phyloP scores from a whole-genome alignment of 2,329 filamentous ascomycete genomes.

The Colletotrichum gloeosporioides region DNA sequence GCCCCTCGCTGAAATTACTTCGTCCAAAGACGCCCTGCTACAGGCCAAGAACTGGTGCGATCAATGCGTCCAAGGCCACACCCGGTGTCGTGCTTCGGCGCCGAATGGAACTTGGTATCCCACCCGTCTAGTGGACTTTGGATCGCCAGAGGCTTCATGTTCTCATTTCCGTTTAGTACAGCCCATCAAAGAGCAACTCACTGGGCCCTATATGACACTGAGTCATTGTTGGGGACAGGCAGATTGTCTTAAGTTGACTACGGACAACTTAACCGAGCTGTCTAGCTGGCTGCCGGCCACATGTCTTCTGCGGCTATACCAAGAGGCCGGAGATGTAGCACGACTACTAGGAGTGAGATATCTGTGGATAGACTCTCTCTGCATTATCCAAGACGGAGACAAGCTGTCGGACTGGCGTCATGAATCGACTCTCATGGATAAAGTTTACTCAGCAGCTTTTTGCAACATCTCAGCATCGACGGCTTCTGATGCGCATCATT shows the following conservation, averaged over 20 bases:
- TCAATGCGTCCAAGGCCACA: neutral
- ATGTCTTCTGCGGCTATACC: conserved; percentile 6
- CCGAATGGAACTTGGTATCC: neutral
- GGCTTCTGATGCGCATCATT: conserved; percentile 1
- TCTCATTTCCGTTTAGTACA: neutral
- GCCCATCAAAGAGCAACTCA: neutral
- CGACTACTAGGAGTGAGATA: neutral
- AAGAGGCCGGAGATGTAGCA: neutral
- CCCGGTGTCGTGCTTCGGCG: neutral
- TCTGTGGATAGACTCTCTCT: conserved; percentile 21
- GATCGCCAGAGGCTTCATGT: neutral
- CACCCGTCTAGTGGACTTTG: neutral
- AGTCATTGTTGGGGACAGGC: conserved; percentile 10
- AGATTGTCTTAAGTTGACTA: neutral
- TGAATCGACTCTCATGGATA: conserved; percentile 22
- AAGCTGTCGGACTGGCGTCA: conserved; percentile 21
- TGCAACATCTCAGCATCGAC: conserved; percentile 25
- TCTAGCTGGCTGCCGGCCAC: neutral
- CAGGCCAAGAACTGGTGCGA: neutral
- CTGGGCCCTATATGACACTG: neutral
- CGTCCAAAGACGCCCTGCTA: neutral
- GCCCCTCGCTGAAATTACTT: neutral
- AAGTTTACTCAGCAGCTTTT: conserved; percentile 23
- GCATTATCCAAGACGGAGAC: conserved; percentile 18
- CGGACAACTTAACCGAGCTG: neutral